Base-by-base conservation (phyloP, 768 basidiomycete genomes). In the Amanita phalloides region DNA sequence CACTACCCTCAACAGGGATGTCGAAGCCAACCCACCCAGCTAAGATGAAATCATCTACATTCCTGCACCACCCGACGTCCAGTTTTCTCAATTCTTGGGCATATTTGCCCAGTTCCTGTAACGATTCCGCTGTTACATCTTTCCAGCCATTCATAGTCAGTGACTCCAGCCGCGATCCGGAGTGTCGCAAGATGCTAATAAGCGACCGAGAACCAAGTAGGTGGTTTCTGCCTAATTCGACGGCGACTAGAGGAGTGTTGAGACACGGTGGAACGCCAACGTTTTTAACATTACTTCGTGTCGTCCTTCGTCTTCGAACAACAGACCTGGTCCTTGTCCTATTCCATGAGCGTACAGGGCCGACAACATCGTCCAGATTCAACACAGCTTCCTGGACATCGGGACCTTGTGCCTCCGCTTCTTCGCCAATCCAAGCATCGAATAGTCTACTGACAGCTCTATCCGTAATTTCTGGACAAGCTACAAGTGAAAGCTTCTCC, bases 31-130 rank as follows among this genome's bases (percentile, higher is more conserved):
- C 59, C 57, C 92, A 67, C 11, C 69, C 76, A 64, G 88, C 84
- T 55, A 97, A 67, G 3, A 86, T 73, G 60, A 86, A 93, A 65
- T 98, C 86, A 53, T 93, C 85, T 37, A 88, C 73, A 20, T 77
- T 75, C 45, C 94, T 70, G 58, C 92, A 92, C 78, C 86, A 98
- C 1, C 93, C 86, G 2, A 93, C 66, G 60, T 98, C 88, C 37
- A 97, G 55, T 61, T 69, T 74, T 58, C 62, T 67, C 61, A 95
- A 55, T 33, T 73, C 66, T 2, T 57, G 60, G 13, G 62, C 66
- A 11, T 58, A 51, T 65, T 71, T 8, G 35, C 64, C 68, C 23
- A 76, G 59, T 53, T 53, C 53, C 28, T 56, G 59, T 48, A 78
- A 48, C 20, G 68, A 66, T 10, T 78, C 77, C 32, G 73, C 69